Evolutionary conservation across 1,139 yeast genomes (phyloP), one percentile per base, ranked within the genome.

Genomic region (Hyphopichia burtonii): DNA sequence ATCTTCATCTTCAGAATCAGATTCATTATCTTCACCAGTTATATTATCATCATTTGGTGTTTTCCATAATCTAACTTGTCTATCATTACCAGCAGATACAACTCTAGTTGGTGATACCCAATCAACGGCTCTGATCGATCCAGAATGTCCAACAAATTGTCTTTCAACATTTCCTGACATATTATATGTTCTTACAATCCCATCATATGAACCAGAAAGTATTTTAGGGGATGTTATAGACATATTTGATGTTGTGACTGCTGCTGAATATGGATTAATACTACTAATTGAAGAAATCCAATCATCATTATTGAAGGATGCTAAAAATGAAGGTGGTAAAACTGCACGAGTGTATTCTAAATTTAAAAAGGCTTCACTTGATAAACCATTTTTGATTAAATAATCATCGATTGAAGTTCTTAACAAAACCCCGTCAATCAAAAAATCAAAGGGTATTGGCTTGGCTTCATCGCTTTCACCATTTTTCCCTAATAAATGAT

Each of bases 301-400:
- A 65, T 93, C 99, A 50, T 91, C 96, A 58, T 91, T 91, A 55
- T 84, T 80, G 65, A 84, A 93, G 38, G 96, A 84, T 10, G 96
- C 90, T 50, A 90, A 72, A 58, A 82, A 91, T 33, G 93, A 83
- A 12, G 99, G 99, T 17, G 99, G 99, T 44, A 91, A 76, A 36
- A 91, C 87, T 1, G 96, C 91, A 52, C 96, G 77, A 15, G 96
- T 89, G 66, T 93, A 93, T 59, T 93, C 99, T 43, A 93, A 69
- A 30, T 82, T 82, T 46, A 93, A 65, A 44, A 84, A 80, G 0
- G 89, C 80, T 74, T 93, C 99, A 38, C 83, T 77, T 4, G 96
- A 87, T 41, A 91, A 72, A 7, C 93, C 98, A 47, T 87, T 79
- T 43, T 78, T 69, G 18, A 81, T 74, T 53, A 93, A 71, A 63